Conservation (phyloP, 202 grass and related monocot species). For the Bolboschoenoplectus hybrid region DNA sequence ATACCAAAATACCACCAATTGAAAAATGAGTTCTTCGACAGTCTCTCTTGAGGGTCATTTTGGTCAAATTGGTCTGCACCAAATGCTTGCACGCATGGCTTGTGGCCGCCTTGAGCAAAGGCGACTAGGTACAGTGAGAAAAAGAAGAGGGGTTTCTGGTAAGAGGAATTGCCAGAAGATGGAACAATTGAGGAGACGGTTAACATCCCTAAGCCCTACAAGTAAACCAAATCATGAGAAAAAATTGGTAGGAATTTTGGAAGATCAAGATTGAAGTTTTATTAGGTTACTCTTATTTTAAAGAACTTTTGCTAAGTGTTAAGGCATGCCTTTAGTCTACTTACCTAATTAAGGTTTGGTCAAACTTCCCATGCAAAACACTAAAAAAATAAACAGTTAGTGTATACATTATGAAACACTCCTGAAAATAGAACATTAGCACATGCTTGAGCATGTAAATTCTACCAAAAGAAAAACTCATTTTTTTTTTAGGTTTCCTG, state of each 20-base stretch:
- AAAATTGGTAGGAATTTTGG: neutral
- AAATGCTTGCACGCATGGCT: slow-evolving; percentile 82
- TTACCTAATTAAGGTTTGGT: neutral
- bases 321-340: neutral
- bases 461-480: neutral
- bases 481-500: neutral
- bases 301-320: neutral
- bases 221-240: neutral
- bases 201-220: slow-evolving; percentile 73
- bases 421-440: neutral
- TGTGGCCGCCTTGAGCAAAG: slow-evolving; percentile 73
- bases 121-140: slow-evolving; percentile 71
- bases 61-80: slow-evolving; percentile 86
- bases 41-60: slow-evolving; percentile 55
- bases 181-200: slow-evolving; percentile 55
- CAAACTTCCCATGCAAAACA: neutral
- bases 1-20: slow-evolving; percentile 94
- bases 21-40: slow-evolving; percentile 76
- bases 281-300: neutral
- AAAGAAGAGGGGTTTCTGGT: slow-evolving; percentile 61
- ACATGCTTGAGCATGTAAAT: neutral
- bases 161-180: slow-evolving; percentile 31
- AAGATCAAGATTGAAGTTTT: neutral
- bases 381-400: neutral
- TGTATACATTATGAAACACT: neutral